A percentile compares a stretch with the other conserved stretches of the same genome.
These are phyloP conservation scores for Ophiosphaerella korrae DNA, from an alignment of 2,329 filamentous ascomycete species.

Conservation along the genomic window DNA sequence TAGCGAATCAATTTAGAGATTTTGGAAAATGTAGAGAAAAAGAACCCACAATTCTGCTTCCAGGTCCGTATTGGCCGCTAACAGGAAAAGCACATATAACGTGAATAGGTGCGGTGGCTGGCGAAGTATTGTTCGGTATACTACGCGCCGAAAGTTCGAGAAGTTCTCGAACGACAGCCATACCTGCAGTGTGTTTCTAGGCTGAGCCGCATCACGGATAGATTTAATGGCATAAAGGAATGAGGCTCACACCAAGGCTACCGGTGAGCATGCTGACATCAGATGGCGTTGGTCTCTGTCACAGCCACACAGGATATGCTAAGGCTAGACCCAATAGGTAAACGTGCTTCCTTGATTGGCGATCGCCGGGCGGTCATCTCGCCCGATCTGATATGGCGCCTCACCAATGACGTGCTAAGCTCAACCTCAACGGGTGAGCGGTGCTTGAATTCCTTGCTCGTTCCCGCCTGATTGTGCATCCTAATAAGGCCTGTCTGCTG, in stretches of 20 bases:
- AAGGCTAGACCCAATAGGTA: too few relatives aligned
- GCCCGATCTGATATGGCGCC: too few relatives aligned
- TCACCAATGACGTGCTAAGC: too few relatives aligned
- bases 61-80: conserved; percentile 61
- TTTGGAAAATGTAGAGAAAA: background rate
- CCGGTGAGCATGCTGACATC: background rate
- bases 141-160: conserved; percentile 17
- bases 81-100: conserved; percentile 63
- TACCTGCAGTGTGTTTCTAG: conserved; percentile 41
- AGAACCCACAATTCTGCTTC: conserved; percentile 56
- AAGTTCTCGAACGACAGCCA: conserved; percentile 39
- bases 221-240: background rate
- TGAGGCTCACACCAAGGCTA: background rate
- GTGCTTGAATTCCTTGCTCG: too few relatives aligned
- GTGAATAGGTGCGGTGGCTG: conserved; percentile 40
- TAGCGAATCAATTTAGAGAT: background rate
- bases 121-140: conserved; percentile 10
- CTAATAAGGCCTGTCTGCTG: too few relatives aligned
- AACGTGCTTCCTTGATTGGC: too few relatives aligned
- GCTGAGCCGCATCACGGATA: conserved; percentile 1
- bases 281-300: too few relatives aligned
- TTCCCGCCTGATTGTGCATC: too few relatives aligned
- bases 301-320: too few relatives aligned
- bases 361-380: too few relatives aligned
- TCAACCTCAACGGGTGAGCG: too few relatives aligned